Percentiles rank a stretch among this genome's conserved stretches.
phyloP scores from a whole-genome alignment of 1,139 yeast species.

The Blastobotrys petasosporus region DNA sequence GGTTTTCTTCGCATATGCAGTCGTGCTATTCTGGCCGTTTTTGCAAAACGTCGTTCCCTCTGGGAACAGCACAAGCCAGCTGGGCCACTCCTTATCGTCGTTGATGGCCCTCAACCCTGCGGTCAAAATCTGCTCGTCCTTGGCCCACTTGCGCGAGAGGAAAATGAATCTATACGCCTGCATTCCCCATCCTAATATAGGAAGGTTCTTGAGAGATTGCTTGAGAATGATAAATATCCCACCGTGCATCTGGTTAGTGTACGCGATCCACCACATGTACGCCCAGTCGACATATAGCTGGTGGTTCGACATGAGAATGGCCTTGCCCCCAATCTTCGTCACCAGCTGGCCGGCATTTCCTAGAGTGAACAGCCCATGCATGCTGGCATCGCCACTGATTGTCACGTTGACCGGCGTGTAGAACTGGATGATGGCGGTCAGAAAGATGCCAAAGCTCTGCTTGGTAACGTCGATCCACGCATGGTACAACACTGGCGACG shows the following conservation, averaged over 20 bases:
- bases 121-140: slow-evolving; percentile 57
- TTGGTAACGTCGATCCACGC: slow-evolving; percentile 35
- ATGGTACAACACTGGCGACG: slow-evolving; percentile 25
- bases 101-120: slow-evolving; percentile 51
- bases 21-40: slow-evolving; percentile 55
- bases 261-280: slow-evolving; percentile 81
- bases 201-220: slow-evolving; percentile 67
- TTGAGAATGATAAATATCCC: slow-evolving; percentile 68
- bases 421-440: slow-evolving; percentile 30
- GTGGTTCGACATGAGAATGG: slow-evolving; percentile 74
- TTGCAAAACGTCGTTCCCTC: slow-evolving; percentile 88
- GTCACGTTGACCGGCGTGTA: slow-evolving; percentile 33
- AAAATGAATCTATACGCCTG: slow-evolving; percentile 70
- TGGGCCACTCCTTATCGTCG: slow-evolving; percentile 33
- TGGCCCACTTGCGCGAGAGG: slow-evolving; percentile 76
- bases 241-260: slow-evolving; percentile 59
- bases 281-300: slow-evolving; percentile 96
- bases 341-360: slow-evolving; percentile 25
- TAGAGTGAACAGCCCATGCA: slow-evolving; percentile 26
- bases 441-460: slow-evolving; percentile 34
- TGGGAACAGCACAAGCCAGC: slow-evolving; percentile 70
- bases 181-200: slow-evolving; percentile 88
- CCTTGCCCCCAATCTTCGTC: slow-evolving; percentile 36
- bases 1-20: slow-evolving; percentile 49
- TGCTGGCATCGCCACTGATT: slow-evolving; percentile 31